Percentiles rank a stretch among this genome's conserved stretches.
Evolutionary conservation across 139 green algal genomes (phyloP).

Genomic region (Auxenochlorella pyrenoidosa): DNA sequence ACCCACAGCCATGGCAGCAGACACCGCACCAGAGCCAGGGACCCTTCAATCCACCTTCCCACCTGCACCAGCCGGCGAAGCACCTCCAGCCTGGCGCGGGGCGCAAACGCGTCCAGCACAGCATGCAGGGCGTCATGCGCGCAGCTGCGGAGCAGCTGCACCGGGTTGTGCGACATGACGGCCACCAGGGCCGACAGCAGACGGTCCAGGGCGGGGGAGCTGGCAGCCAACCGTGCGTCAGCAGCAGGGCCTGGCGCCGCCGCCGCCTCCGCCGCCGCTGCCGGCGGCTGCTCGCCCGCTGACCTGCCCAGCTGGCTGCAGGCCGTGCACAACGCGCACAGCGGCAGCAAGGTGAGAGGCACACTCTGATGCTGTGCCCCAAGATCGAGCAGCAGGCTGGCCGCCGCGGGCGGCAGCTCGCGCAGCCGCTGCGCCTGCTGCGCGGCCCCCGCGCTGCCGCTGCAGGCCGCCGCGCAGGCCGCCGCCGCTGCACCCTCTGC

Average conservation of each 20-base stretch:
- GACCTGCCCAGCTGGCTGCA: neutral
- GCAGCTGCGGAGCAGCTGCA: conserved; percentile 41
- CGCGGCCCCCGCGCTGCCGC: neutral
- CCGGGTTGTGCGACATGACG: conserved; percentile 36
- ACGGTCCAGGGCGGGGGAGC: neutral
- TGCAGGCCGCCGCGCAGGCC: neutral
- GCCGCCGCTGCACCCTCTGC: conserved; percentile 13
- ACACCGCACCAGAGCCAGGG: neutral
- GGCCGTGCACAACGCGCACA: conserved; percentile 20
- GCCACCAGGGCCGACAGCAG: conserved; percentile 22
- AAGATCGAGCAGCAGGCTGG: conserved; percentile 10
- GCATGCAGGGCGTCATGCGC: conserved; percentile 31
- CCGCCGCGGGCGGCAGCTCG: neutral
- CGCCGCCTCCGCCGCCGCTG: neutral
- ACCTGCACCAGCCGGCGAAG: conserved; percentile 24
- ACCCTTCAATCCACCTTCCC: neutral
- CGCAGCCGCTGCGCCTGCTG: neutral
- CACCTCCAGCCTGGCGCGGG: conserved; percentile 4
- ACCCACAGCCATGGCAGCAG: no score
- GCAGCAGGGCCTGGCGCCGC: neutral
- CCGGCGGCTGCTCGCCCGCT: neutral
- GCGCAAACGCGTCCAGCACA: conserved; percentile 8
- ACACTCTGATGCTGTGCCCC: conserved; percentile 31
- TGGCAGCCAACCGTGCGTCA: neutral
- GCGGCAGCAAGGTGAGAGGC: conserved; percentile 32